phyloP scores from a whole-genome alignment of 495 filamentous ascomycete genomes.

The Xanthoparmelia taractica region DNA sequence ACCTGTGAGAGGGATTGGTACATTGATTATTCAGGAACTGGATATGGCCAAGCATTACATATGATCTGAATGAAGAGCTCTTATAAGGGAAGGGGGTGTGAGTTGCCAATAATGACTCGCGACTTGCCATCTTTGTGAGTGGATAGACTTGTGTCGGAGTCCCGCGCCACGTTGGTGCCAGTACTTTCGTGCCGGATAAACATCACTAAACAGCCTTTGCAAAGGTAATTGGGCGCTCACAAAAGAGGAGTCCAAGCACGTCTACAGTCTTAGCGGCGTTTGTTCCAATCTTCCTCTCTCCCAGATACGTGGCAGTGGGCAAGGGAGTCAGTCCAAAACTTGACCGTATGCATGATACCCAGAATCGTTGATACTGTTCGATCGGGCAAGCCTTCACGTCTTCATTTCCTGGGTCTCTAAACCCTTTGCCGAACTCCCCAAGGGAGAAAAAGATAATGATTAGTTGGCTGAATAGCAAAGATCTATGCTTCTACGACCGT shows the following conservation, averaged over 20 bases:
- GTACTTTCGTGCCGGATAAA: background rate
- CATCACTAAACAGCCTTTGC: background rate
- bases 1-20: conserved; percentile 40
- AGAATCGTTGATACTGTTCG: background rate
- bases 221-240: background rate
- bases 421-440: background rate
- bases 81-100: background rate
- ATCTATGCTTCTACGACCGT: background rate
- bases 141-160: background rate
- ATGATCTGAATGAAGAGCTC: background rate
- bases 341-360: background rate
- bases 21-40: background rate
- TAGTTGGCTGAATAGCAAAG: background rate
- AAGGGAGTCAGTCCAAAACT: background rate
- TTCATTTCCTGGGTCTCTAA: background rate
- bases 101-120: background rate
- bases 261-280: background rate
- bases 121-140: background rate
- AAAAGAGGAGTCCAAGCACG: background rate
- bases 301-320: background rate
- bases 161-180: background rate
- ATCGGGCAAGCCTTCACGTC: background rate
- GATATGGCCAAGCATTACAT: background rate
- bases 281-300: background rate
- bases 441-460: background rate